Evolutionary conservation across 805 yeast species (phyloP).

Genomic region (Pichia thaimueangensis): DNA sequence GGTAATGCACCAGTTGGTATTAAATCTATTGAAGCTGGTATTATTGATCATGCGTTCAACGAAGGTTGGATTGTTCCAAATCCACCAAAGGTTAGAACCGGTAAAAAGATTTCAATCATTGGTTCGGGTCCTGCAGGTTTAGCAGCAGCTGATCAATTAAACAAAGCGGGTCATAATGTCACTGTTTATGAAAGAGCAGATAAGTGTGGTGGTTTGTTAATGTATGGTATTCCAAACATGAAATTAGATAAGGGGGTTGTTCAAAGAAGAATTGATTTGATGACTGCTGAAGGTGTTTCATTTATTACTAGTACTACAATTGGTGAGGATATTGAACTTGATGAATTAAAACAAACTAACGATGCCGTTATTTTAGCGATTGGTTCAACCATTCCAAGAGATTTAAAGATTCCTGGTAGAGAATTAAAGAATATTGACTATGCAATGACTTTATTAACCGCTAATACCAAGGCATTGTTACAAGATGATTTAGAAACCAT

Average conservation of each 20-base stretch:
- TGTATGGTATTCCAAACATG: constrained; percentile 99
- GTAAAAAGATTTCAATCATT: constrained; percentile 75
- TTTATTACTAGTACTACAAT: constrained; percentile 73
- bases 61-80: constrained; percentile 92
- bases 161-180: constrained; percentile 90
- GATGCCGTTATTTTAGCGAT: constrained; percentile 90
- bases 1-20: constrained; percentile 95
- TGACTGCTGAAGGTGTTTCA: constrained; percentile 83
- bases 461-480: constrained; percentile 86
- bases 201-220: constrained; percentile 92
- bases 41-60: constrained; percentile 92
- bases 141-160: constrained; percentile 94
- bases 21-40: constrained; percentile 92
- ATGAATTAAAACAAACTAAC: constrained; percentile 52
- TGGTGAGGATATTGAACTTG: constrained; percentile 76
- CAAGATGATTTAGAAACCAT: constrained; percentile 75
- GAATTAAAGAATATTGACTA: constrained; percentile 82
- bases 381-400: constrained; percentile 96
- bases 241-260: constrained; percentile 90
- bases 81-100: constrained; percentile 77
- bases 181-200: constrained; percentile 92
- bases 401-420: constrained; percentile 90
- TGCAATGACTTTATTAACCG: constrained; percentile 87
- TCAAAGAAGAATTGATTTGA: constrained; percentile 84
- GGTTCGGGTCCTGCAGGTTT: constrained; percentile 98